These are phyloP conservation scores for Nicotiana undulata DNA, from an alignment of 257 asterid species.

Conservation along the genomic window DNA sequence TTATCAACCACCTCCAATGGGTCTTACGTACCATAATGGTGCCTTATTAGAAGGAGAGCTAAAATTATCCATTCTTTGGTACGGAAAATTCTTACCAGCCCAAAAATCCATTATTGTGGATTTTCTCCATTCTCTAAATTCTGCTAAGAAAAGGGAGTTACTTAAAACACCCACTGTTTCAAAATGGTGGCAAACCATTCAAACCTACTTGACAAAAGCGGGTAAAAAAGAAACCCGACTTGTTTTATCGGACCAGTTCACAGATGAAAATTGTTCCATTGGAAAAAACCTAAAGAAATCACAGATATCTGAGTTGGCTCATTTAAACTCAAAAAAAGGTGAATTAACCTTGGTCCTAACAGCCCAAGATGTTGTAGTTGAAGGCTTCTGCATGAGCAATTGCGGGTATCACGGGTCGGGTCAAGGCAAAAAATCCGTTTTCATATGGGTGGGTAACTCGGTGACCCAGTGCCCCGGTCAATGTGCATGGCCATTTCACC, in stretches of 20 bases:
- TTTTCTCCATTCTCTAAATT: conserved; percentile 45
- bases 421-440: conserved; percentile 35
- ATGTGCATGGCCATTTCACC: conserved; percentile 80
- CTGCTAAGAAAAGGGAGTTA: conserved; percentile 15
- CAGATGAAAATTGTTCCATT: conserved; percentile 30
- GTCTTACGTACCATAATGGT: conserved; percentile 52
- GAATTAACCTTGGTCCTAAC: conserved; percentile 54
- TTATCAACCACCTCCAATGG: conserved; percentile 21
- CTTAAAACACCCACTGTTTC: conserved; percentile 41
- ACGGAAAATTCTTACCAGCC: conserved; percentile 57
- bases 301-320: conserved; percentile 38
- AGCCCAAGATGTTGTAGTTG: conserved; percentile 43
- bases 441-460: conserved; percentile 66
- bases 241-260: conserved; percentile 31
- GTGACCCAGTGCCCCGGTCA: conserved; percentile 54
- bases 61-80: conserved; percentile 57
- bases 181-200: conserved; percentile 60
- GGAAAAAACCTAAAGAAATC: conserved; percentile 47
- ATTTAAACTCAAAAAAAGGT: conserved; percentile 33
- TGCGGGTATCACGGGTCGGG: conserved; percentile 62
- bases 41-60: conserved; percentile 47
- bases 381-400: conserved; percentile 46
- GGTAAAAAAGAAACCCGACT: conserved; percentile 34
- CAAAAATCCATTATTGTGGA: conserved; percentile 59
- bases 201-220: conserved; percentile 47